Evolutionary conservation across 306 rosid genomes (phyloP).

Genomic region (Sicyos baderoa): DNA sequence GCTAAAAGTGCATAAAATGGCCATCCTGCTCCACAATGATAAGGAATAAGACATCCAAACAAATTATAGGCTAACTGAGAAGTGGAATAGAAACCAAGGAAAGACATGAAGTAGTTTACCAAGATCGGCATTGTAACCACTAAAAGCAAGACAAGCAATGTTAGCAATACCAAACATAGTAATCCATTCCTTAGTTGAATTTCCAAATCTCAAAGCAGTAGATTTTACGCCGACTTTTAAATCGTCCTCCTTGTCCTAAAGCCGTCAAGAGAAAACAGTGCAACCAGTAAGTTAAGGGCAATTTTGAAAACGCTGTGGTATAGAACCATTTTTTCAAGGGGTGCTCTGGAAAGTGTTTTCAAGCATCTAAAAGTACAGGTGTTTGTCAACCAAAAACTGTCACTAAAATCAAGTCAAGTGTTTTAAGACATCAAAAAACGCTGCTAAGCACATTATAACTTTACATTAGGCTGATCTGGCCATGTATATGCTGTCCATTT

Average conservation of each 20-base stretch:
- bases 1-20: constrained; percentile 72
- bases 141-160: constrained; percentile 58
- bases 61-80: neutral
- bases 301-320: neutral
- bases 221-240: constrained; percentile 85
- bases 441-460: neutral
- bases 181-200: constrained; percentile 71
- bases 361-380: neutral
- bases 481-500: neutral
- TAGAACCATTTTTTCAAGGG: neutral
- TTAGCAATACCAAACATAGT: constrained; percentile 68
- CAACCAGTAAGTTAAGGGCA: neutral
- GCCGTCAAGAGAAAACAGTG: constrained; percentile 19
- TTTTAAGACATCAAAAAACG: neutral
- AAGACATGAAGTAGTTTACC: constrained; percentile 32
- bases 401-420: neutral
- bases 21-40: constrained; percentile 50
- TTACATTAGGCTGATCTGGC: neutral
- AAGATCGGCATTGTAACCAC: constrained; percentile 70
- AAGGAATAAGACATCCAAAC: constrained; percentile 1
- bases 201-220: constrained; percentile 89
- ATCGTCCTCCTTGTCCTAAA: constrained; percentile 86
- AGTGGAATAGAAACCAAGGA: neutral
- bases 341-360: neutral
- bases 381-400: neutral